A percentile compares a stretch with the other conserved stretches of the same genome.
phyloP scores from a whole-genome alignment of 148 eudicot species.

The Salicornia ramosissima region DNA sequence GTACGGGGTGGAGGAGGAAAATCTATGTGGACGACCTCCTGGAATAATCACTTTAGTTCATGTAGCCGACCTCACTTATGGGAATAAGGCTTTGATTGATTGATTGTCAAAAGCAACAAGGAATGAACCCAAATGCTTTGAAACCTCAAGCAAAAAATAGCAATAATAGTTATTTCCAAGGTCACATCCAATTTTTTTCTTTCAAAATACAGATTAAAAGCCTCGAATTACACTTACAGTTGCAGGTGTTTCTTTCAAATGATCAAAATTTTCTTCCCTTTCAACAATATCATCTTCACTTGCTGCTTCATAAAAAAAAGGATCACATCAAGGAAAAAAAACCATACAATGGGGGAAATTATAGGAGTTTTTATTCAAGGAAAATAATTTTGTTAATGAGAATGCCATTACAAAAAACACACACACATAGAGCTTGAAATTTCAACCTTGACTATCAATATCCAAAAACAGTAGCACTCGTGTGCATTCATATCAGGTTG shows the following conservation, averaged over 20 bases:
- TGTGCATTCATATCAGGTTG: not conserved
- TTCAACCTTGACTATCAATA: not conserved
- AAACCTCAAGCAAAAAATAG: no score
- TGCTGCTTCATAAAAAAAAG: conserved; percentile 30
- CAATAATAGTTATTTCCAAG: not conserved
- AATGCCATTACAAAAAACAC: not conserved
- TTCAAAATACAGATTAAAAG: conserved; percentile 6
- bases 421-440: not conserved
- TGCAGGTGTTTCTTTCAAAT: conserved; percentile 34
- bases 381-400: not conserved
- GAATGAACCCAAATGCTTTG: no score
- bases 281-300: conserved; percentile 23
- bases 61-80: no score
- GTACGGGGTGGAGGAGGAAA: no score
- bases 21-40: no score
- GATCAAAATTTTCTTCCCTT: conserved; percentile 29
- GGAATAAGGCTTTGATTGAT: no score
- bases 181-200: not conserved
- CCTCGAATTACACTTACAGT: conserved; percentile 18
- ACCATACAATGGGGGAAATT: not conserved
- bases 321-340: not conserved
- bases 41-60: no score
- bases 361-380: not conserved
- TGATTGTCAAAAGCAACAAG: no score
- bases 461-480: not conserved